phyloP scores from a whole-genome alignment of 176 grass and related monocot species.

The Oryza meyeriana region DNA sequence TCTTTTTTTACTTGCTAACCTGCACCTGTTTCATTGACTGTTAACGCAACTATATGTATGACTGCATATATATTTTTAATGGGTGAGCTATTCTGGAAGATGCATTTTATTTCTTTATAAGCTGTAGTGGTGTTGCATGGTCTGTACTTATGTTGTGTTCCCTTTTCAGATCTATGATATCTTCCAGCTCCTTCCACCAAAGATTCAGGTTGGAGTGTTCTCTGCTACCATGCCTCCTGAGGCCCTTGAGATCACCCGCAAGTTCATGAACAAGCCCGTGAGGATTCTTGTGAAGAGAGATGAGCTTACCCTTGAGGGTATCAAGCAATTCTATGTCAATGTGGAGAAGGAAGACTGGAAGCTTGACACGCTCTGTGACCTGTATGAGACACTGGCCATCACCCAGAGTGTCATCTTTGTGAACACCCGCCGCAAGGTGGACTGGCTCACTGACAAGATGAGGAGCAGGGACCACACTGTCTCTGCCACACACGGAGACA shows the following conservation, averaged over 20 bases:
- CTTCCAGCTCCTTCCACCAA: slow-evolving; percentile 72
- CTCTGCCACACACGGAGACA: slow-evolving; percentile 72
- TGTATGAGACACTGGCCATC: slow-evolving; percentile 71
- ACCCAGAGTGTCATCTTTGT: slow-evolving; percentile 88
- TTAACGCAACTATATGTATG: neutral
- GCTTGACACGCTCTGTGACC: slow-evolving; percentile 74
- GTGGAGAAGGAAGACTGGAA: slow-evolving; percentile 82
- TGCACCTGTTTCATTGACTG: neutral
- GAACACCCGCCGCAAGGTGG: slow-evolving; percentile 83
- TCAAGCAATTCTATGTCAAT: slow-evolving; percentile 80
- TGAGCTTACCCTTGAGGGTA: slow-evolving; percentile 78
- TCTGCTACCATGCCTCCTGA: slow-evolving; percentile 90
- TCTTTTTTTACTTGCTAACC: neutral
- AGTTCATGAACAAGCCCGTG: slow-evolving; percentile 81
- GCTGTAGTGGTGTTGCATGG: neutral
- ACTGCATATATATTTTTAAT: neutral
- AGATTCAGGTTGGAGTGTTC: slow-evolving; percentile 80
- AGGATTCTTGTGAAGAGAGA: slow-evolving; percentile 84
- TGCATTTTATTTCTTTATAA: neutral
- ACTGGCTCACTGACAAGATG: slow-evolving; percentile 91
- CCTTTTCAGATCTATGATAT: slow-evolving; percentile 77
- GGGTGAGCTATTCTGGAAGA: neutral
- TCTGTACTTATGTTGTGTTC: neutral
- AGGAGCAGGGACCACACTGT: slow-evolving; percentile 75
- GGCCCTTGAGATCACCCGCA: slow-evolving; percentile 69